Base-by-base conservation (phyloP, 352 stramenopile genomes). In the Pythium scleroteichum region DNA sequence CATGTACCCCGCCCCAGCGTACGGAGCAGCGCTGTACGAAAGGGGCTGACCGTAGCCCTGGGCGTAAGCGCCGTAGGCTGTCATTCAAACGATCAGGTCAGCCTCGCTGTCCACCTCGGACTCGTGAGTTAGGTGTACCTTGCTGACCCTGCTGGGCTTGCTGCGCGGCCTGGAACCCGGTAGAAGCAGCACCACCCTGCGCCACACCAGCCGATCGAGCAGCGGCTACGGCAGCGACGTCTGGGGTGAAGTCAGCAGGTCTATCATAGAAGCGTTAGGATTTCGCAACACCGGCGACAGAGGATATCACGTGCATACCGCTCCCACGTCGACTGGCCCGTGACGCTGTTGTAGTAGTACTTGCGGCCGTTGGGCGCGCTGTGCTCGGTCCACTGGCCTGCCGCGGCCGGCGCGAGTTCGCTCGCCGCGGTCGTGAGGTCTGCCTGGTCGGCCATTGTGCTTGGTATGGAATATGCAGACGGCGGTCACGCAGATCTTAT, bases 311-410 rank as follows among this genome's bases (percentile, higher is more conserved):
- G n/a, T n/a, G n/a, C 29, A 52, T 82, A 95, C 74, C 82, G 83
- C 46, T 96, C 88, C 88, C 88, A 98, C 39, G 79, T 95, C 19
- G 87, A 96, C 62, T 96, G 88, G 56, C 87, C 87, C 24, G 90
- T 96, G 59, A 84, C 75, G 70, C 84, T 77, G 70, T 97, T 97
- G 81, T 97, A 96, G 71, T 91, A 97, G 69, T 97, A 97, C 69
- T 92, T 93, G 73, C 88, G 82, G 54, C 90, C 90, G 62, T 97
- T 93, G 27, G 88, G 90, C 13, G 88, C 88, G 66, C 75, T 94
- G 73, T 97, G 90, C 70, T 97, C 90, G 52, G 88, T 93, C 90
- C 90, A 97, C 56, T 87, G 76, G 44, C 74, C 73, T 38, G 62
- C 66, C 35, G 71, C 72, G 10, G 71, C 62, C 27, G 67, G 71